Conservation (phyloP, 805 yeast species). For the Cyberlindnera xishuangbannaensis region DNA sequence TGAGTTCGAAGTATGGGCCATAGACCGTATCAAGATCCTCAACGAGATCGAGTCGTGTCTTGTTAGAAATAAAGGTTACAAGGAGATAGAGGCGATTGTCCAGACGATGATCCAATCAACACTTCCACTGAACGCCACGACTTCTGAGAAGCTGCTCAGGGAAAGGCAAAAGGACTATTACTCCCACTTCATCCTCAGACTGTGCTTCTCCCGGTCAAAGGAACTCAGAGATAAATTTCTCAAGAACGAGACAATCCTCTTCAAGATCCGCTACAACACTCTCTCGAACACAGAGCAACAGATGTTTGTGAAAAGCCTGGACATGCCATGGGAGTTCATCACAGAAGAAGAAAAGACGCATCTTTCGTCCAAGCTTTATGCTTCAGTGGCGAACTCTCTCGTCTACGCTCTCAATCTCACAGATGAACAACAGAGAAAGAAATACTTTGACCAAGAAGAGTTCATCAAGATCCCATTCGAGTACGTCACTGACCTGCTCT, state of each 20-base stretch:
- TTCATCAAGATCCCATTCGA: slow-evolving; percentile 87
- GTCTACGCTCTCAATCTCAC: slow-evolving; percentile 31
- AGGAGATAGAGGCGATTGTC: slow-evolving; percentile 60
- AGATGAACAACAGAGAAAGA: slow-evolving; percentile 39
- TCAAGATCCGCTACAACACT: slow-evolving; percentile 63
- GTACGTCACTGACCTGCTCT: slow-evolving; percentile 70
- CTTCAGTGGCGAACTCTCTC: slow-evolving; percentile 43
- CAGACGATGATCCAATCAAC: slow-evolving; percentile 59
- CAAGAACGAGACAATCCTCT: slow-evolving; percentile 67
- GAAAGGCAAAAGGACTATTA: slow-evolving; percentile 81
- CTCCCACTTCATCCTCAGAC: slow-evolving; percentile 80
- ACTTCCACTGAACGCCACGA: slow-evolving; percentile 52
- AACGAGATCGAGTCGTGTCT: slow-evolving; percentile 77
- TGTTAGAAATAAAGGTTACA: slow-evolving; percentile 54
- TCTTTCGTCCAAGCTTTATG: slow-evolving; percentile 43
- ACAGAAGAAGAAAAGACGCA: slow-evolving; percentile 51
- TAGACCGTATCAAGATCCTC: slow-evolving; percentile 78
- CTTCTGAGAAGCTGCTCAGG: slow-evolving; percentile 31
- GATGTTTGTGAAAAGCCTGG: slow-evolving; percentile 58
- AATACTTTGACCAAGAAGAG: slow-evolving; percentile 50
- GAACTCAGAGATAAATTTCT: slow-evolving; percentile 79
- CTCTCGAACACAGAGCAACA: slow-evolving; percentile 63
- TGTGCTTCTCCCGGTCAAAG: slow-evolving; percentile 84
- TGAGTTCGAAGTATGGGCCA: slow-evolving; percentile 93
- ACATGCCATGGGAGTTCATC: slow-evolving; percentile 70